These are phyloP conservation scores for Torrubiella hemipterigena DNA, from an alignment of 2,329 filamentous ascomycete genomes.

Conservation along the genomic window DNA sequence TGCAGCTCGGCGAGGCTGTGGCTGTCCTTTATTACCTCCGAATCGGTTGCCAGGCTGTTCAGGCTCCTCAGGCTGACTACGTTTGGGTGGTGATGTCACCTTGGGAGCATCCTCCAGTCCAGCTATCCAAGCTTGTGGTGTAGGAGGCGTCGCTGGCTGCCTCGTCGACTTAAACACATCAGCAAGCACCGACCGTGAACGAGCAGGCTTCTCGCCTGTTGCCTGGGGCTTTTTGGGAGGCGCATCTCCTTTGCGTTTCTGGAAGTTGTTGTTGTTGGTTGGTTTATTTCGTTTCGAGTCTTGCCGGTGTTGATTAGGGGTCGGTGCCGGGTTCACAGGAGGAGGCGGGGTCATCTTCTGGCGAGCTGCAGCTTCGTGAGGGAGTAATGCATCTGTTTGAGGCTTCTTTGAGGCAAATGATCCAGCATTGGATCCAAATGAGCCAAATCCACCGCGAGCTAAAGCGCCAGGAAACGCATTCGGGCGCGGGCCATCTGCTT, in stretches of 20 bases:
- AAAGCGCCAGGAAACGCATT: conserved; percentile 14
- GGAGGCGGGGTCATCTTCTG: conserved; percentile 8
- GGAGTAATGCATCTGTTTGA: conserved; percentile 17
- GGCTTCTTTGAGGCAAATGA: conserved; percentile 3
- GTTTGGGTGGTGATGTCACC: too few species aligned
- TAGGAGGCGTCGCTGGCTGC: conserved; percentile 1
- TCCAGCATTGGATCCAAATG: conserved; percentile 11
- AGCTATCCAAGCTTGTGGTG: too few species aligned
- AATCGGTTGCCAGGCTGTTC: too few species aligned
- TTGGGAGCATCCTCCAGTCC: too few species aligned
- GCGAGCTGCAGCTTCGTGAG: conserved; percentile 25
- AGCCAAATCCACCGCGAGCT: conserved; percentile 9
- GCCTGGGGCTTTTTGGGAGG: conserved; percentile 5
- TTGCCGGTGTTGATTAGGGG: background rate
- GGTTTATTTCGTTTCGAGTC: conserved; percentile 3
- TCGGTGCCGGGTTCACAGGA: conserved; percentile 9
- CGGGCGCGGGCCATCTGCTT: conserved; percentile 9
- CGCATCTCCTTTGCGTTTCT: conserved; percentile 1
- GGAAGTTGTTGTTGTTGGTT: background rate
- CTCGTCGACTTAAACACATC: conserved; percentile 14
- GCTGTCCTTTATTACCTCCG: too few species aligned
- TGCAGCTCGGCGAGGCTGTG: too few species aligned
- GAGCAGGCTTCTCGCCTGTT: conserved; percentile 5
- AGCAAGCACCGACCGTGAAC: conserved; percentile 17
- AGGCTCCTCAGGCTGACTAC: too few species aligned